phyloP scores from a whole-genome alignment of 2,329 filamentous ascomycete genomes.

The Orbilia oligospora region DNA sequence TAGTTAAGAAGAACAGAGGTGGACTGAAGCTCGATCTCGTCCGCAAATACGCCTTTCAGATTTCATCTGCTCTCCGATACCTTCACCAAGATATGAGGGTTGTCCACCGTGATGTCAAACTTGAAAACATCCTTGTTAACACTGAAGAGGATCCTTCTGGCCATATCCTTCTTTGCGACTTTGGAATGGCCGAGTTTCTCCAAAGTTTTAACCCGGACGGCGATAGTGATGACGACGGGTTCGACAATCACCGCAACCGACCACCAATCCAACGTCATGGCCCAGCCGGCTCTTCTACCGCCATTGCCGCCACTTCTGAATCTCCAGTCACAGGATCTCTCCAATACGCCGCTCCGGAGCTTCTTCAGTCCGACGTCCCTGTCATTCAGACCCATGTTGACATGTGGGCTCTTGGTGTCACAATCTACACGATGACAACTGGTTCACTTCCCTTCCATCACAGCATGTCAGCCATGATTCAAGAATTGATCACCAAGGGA shows the following conservation, averaged over 20 bases:
- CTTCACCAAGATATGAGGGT: conserved; percentile 77
- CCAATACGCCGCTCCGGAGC: conserved; percentile 71
- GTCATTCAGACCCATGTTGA: conserved; percentile 72
- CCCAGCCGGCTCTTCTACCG: conserved; percentile 73
- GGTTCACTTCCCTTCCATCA: conserved; percentile 76
- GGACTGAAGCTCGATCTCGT: conserved; percentile 72
- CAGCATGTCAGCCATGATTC: conserved; percentile 73
- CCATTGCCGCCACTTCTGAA: conserved; percentile 74
- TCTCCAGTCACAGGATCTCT: conserved; percentile 65
- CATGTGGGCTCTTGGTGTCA: conserved; percentile 78
- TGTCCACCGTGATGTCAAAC: conserved; percentile 78
- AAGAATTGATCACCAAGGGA: conserved; percentile 74
- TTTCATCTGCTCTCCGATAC: conserved; percentile 76
- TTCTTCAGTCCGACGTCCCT: conserved; percentile 64
- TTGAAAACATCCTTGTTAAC: conserved; percentile 76
- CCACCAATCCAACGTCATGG: conserved; percentile 71
- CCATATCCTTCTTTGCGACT: conserved; percentile 76
- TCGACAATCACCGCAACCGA: conserved; percentile 68
- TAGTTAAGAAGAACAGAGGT: conserved; percentile 72
- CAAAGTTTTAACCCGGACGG: conserved; percentile 71
- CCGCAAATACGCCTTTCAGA: conserved; percentile 75
- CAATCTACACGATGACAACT: conserved; percentile 74
- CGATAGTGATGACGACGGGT: conserved; percentile 70
- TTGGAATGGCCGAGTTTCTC: conserved; percentile 79
- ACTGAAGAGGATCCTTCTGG: conserved; percentile 70